These are phyloP conservation scores for Veloboletus limbatus DNA, from an alignment of 1,284 basidiomycete species.

Conservation along the genomic window DNA sequence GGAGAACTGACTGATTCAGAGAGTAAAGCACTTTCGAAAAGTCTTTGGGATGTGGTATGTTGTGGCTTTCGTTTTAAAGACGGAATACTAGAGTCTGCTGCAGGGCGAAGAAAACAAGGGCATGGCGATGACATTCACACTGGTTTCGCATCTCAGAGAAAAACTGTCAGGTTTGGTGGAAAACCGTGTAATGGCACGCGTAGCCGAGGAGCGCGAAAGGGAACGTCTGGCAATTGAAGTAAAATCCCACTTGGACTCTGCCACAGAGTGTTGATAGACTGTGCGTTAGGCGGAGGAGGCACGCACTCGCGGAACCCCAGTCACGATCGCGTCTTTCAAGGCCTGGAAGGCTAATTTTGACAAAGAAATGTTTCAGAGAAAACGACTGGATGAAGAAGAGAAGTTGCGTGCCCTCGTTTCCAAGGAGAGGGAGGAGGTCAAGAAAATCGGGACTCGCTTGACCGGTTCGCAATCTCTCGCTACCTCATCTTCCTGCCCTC, in stretches of 20 bases:
- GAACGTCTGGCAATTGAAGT: conserved; percentile 78
- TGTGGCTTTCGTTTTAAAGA: neutral
- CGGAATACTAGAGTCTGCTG: conserved; percentile 7
- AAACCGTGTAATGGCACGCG: conserved; percentile 53
- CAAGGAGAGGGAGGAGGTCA: conserved; percentile 90
- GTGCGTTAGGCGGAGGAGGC: conserved; percentile 76
- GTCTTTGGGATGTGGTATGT: conserved; percentile 66
- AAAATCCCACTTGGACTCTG: conserved; percentile 14
- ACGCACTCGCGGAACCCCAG: conserved; percentile 85
- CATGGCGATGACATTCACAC: conserved; percentile 97
- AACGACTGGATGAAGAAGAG: conserved; percentile 78
- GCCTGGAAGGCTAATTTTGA: conserved; percentile 82
- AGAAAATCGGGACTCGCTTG: conserved; percentile 59
- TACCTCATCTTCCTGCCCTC: conserved; percentile 10
- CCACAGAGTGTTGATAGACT: conserved; percentile 3
- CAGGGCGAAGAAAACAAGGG: conserved; percentile 90
- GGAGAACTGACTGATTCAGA: conserved; percentile 68
- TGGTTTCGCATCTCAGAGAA: conserved; percentile 87
- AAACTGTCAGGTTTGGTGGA: conserved; percentile 65
- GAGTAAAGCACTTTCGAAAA: conserved; percentile 51
- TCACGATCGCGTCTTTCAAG: conserved; percentile 80
- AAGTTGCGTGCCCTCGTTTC: conserved; percentile 70
- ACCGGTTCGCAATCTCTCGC: conserved; percentile 52
- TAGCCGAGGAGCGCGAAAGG: conserved; percentile 67
- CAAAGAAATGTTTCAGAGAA: conserved; percentile 59